Conservation (phyloP, 371 early-diverging fungal species). For the Entomophthora muscae region DNA sequence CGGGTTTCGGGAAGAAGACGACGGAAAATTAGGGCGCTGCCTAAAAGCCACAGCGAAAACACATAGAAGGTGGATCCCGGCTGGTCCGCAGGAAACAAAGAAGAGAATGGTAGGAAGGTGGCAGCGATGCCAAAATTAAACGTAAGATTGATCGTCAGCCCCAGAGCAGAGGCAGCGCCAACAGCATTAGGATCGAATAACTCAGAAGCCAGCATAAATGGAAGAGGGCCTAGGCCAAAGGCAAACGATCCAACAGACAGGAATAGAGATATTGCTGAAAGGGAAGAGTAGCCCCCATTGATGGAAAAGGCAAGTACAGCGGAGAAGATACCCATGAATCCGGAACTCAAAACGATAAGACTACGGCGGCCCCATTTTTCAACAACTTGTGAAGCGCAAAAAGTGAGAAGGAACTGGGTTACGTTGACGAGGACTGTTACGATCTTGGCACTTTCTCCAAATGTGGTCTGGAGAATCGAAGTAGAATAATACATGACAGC, state of each 20-base stretch:
- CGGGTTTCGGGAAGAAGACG: no score
- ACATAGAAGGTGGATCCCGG: not conserved
- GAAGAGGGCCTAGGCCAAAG: slow-evolving; percentile 76
- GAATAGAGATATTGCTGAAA: slow-evolving; percentile 47
- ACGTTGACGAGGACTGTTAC: slow-evolving; percentile 57
- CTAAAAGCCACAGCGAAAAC: slow-evolving; percentile 17
- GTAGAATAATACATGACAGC: slow-evolving; percentile 79
- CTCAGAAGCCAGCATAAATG: slow-evolving; percentile 71
- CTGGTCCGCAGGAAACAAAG: slow-evolving; percentile 32
- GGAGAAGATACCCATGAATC: slow-evolving; percentile 34
- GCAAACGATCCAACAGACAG: slow-evolving; percentile 72
- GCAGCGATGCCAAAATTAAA: slow-evolving; percentile 49
- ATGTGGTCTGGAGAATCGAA: slow-evolving; percentile 42
- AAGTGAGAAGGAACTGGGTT: slow-evolving; percentile 54
- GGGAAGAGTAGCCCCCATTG: slow-evolving; percentile 21
- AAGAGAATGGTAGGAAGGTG: slow-evolving; percentile 35
- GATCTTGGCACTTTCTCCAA: slow-evolving; percentile 37
- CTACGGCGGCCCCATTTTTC: slow-evolving; percentile 67
- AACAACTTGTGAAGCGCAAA: slow-evolving; percentile 49
- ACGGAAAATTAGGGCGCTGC: no score
- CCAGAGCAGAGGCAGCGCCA: slow-evolving; percentile 47
- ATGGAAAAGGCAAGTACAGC: slow-evolving; percentile 41
- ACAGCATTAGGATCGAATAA: slow-evolving; percentile 53
- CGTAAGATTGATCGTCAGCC: slow-evolving; percentile 51
- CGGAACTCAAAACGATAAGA: slow-evolving; percentile 48